A percentile compares a stretch with the other conserved stretches of the same genome.
Evolutionary conservation across 163 green algal genomes (phyloP).

Genomic region (Scenedesmus sp.): DNA sequence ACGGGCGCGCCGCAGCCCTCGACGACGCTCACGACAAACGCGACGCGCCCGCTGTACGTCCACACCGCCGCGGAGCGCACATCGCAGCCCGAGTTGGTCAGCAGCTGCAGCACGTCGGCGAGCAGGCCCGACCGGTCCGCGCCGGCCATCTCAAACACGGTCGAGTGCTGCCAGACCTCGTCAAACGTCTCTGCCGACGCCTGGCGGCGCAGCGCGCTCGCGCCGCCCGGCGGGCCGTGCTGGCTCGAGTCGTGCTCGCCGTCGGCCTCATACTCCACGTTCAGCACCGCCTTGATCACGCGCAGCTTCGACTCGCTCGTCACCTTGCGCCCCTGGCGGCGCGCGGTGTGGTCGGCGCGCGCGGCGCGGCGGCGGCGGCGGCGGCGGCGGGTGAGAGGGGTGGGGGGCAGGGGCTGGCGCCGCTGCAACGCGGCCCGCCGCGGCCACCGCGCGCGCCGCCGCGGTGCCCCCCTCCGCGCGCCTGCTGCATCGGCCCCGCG

Average conservation of each 20-base stretch:
- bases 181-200: constrained; percentile 14
- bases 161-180: constrained; percentile 54
- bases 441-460: too few relatives aligned
- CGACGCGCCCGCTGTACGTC: constrained; percentile 79
- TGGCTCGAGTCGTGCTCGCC: constrained; percentile 6
- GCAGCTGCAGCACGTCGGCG: constrained; percentile 84
- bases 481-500: constrained; percentile 31
- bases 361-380: too few relatives aligned
- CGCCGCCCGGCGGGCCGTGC: background rate
- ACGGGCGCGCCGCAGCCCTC: constrained; percentile 58
- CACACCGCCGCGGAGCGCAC: constrained; percentile 85
- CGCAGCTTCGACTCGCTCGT: constrained; percentile 67
- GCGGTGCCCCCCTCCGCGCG: background rate
- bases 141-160: constrained; percentile 93
- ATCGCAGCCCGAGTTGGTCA: constrained; percentile 86
- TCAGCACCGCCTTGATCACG: constrained; percentile 59
- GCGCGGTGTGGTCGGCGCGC: too few relatives aligned
- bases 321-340: constrained; percentile 62
- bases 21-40: constrained; percentile 83
- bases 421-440: too few relatives aligned
- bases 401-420: too few relatives aligned
- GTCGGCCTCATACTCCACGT: constrained; percentile 52
- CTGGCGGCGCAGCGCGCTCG: background rate
- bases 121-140: constrained; percentile 87
- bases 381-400: too few relatives aligned